Percentiles rank a stretch among this genome's conserved stretches.
Evolutionary conservation across 129 eudicot genomes (phyloP).

Genomic region (Flaveria brownii): DNA sequence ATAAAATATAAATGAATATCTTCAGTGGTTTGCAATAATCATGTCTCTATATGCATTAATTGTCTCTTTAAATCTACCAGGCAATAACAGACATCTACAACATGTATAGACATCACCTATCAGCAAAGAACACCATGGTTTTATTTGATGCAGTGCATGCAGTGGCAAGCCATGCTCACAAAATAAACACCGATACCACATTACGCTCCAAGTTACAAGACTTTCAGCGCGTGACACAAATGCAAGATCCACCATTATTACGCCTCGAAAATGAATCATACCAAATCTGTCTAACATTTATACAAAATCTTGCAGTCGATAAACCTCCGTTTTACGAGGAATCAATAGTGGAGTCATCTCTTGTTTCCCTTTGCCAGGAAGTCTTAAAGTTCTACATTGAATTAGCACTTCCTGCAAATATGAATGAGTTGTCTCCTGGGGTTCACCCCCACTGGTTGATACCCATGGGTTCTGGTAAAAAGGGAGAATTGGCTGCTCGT

Average conservation of each 20-base stretch:
- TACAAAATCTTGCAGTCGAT: slow-evolving; percentile 74
- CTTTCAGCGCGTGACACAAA: slow-evolving; percentile 70
- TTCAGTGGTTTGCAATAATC: neutral
- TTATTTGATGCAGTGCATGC: slow-evolving; percentile 64
- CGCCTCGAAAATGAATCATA: slow-evolving; percentile 91
- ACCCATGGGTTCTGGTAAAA: slow-evolving; percentile 82
- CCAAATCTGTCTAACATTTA: slow-evolving; percentile 70
- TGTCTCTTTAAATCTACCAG: slow-evolving; percentile 40
- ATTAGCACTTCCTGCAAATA: slow-evolving; percentile 43
- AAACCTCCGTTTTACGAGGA: slow-evolving; percentile 51
- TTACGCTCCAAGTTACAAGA: slow-evolving; percentile 71
- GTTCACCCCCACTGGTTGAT: slow-evolving; percentile 48
- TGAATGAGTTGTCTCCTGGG: slow-evolving; percentile 33
- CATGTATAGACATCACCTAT: slow-evolving; percentile 63
- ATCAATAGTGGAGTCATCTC: slow-evolving; percentile 69
- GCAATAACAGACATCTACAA: slow-evolving; percentile 83
- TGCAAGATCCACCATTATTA: slow-evolving; percentile 93
- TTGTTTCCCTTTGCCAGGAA: slow-evolving; percentile 75
- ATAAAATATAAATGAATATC: neutral
- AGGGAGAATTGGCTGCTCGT: slow-evolving; percentile 77
- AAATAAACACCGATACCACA: slow-evolving; percentile 53
- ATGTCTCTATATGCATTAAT: neutral
- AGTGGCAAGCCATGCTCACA: slow-evolving; percentile 76
- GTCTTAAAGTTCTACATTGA: slow-evolving; percentile 67
- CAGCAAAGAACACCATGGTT: slow-evolving; percentile 55